phyloP scores from a whole-genome alignment of 169 alveolate genomes.

The Neospora caninum region DNA sequence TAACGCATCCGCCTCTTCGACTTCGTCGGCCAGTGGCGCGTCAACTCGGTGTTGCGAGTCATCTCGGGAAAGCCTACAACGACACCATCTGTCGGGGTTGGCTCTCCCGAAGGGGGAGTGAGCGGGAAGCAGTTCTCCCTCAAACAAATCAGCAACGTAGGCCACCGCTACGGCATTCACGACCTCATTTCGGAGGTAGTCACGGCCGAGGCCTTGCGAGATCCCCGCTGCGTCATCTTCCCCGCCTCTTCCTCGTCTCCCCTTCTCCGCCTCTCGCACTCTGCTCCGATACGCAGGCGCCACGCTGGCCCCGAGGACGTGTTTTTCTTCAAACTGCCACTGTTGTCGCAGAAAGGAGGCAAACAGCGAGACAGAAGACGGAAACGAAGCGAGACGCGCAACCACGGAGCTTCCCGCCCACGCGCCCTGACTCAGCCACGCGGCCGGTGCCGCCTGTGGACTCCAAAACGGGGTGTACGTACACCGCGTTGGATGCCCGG shows the following conservation, averaged over 20 bases:
- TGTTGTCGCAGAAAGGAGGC: background rate
- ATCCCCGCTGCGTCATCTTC: background rate
- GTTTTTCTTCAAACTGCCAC: background rate
- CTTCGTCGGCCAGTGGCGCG: too few relatives aligned
- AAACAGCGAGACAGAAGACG: background rate
- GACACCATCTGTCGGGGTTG: background rate
- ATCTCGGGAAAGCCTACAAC: background rate
- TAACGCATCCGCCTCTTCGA: too few relatives aligned
- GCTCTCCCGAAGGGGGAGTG: background rate
- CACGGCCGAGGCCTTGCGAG: background rate
- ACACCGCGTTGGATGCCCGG: conserved; percentile 17
- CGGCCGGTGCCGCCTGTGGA: background rate
- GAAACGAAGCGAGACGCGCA: background rate
- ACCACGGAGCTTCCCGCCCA: background rate
- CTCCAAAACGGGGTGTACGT: conserved; percentile 40
- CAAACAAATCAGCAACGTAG: background rate
- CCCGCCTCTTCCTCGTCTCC: background rate
- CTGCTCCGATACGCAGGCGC: background rate
- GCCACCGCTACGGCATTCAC: background rate
- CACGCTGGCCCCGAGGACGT: background rate
- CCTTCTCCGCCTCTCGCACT: background rate
- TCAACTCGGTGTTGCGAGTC: too few relatives aligned
- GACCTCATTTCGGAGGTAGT: background rate
- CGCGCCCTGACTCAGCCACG: background rate
- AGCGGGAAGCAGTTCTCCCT: background rate